Evolutionary conservation across 2,329 filamentous ascomycete genomes (phyloP).

Genomic region (Colletotrichum abscissum): DNA sequence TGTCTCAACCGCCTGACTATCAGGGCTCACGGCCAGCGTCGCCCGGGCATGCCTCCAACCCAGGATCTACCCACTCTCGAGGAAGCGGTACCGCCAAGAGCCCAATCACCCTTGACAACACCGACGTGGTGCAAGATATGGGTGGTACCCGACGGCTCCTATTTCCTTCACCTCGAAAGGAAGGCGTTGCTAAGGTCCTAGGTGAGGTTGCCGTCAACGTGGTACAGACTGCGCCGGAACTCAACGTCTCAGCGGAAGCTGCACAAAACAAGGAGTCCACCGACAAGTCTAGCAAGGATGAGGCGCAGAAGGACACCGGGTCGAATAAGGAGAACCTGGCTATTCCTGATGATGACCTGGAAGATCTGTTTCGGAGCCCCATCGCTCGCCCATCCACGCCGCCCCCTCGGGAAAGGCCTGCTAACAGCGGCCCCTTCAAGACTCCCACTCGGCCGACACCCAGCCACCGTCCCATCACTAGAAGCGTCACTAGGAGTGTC

Average conservation of each 20-base stretch:
- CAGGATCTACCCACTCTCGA: slow-evolving; percentile 64
- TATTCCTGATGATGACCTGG: slow-evolving; percentile 65
- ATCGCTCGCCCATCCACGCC: slow-evolving; percentile 61
- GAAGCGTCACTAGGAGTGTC: slow-evolving; percentile 71
- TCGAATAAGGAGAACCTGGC: slow-evolving; percentile 63
- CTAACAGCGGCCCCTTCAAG: slow-evolving; percentile 63
- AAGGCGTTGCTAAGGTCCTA: slow-evolving; percentile 70
- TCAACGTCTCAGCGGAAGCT: slow-evolving; percentile 43
- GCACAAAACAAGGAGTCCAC: slow-evolving; percentile 46
- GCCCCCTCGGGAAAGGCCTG: slow-evolving; percentile 59
- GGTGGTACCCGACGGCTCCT: slow-evolving; percentile 75
- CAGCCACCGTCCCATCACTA: slow-evolving; percentile 69
- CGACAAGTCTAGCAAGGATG: slow-evolving; percentile 48
- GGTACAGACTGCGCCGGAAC: slow-evolving; percentile 51
- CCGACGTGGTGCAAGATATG: slow-evolving; percentile 59
- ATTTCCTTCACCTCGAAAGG: slow-evolving; percentile 81
- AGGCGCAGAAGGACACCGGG: neutral
- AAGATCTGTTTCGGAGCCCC: slow-evolving; percentile 74
- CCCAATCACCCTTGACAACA: slow-evolving; percentile 64
- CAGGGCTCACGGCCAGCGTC: slow-evolving; percentile 21
- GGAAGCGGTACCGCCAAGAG: slow-evolving; percentile 67
- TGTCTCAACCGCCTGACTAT: slow-evolving; percentile 18
- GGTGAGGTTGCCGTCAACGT: slow-evolving; percentile 67
- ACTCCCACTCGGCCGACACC: slow-evolving; percentile 73
- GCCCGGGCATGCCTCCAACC: slow-evolving; percentile 43